Conservation (phyloP, 768 basidiomycete species). For the Boletus pseudo-olivaceus region DNA sequence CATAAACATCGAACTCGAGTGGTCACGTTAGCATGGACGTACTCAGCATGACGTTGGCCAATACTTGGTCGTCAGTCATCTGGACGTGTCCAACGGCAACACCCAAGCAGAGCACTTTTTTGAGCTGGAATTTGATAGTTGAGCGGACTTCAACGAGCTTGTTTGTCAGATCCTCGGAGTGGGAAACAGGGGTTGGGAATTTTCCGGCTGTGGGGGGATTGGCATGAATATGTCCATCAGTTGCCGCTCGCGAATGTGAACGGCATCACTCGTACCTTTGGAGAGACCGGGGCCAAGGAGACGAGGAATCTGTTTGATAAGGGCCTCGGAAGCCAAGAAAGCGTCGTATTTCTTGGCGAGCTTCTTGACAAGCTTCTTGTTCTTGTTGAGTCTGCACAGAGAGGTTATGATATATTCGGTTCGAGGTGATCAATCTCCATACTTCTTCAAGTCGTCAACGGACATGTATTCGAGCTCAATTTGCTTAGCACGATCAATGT, state of each 20-base stretch:
- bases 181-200: constrained; percentile 96
- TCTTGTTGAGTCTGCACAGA: constrained; percentile 88
- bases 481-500: constrained; percentile 98
- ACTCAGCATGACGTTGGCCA: constrained; percentile 98
- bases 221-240: neutral
- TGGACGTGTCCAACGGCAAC: constrained; percentile 97
- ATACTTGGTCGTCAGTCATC: constrained; percentile 96
- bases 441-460: constrained; percentile 99
- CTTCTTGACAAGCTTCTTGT: constrained; percentile 99
- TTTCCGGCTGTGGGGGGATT: constrained; percentile 71
- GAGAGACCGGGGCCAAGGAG: constrained; percentile 99
- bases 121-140: constrained; percentile 99
- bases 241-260: neutral
- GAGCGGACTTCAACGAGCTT: constrained; percentile 95
- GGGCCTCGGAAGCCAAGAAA: constrained; percentile 93
- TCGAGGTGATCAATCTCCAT: constrained; percentile 19
- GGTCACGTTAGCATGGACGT: constrained; percentile 25
- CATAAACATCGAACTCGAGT: neutral
- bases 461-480: constrained; percentile 99
- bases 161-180: constrained; percentile 82
- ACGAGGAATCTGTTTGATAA: constrained; percentile 99
- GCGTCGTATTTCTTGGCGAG: constrained; percentile 99
- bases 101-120: constrained; percentile 98
- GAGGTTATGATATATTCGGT: neutral
- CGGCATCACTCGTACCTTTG: constrained; percentile 61